phyloP scores from a whole-genome alignment of 768 basidiomycete genomes.

The Neoboletus brunneissimus region DNA sequence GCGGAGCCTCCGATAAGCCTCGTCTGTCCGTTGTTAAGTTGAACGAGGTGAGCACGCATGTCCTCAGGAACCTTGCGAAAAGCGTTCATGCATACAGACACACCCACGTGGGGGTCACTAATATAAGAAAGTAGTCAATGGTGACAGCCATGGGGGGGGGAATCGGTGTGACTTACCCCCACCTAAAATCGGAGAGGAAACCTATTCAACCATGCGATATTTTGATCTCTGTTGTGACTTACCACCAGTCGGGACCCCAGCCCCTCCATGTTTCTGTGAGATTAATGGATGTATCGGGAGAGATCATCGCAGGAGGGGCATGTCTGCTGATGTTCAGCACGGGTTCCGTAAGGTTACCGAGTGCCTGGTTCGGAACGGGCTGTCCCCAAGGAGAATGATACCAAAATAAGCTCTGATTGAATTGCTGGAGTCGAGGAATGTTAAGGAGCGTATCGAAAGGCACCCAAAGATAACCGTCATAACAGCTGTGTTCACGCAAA shows the following conservation, averaged over 20 bases:
- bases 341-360: conserved; percentile 14
- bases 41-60: conserved; percentile 40
- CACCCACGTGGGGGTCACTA: conserved; percentile 44
- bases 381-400: conserved; percentile 48
- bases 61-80: conserved; percentile 34
- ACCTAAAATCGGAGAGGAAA: conserved; percentile 28
- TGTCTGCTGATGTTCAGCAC: conserved; percentile 28
- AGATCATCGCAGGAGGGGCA: conserved; percentile 40
- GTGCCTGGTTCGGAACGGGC: conserved; percentile 40
- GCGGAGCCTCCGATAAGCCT: conserved; percentile 47
- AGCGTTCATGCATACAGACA: conserved; percentile 42
- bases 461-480: conserved; percentile 51
- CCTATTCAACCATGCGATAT: conserved; percentile 8
- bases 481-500: conserved; percentile 42
- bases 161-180: conserved; percentile 35
- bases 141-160: neutral
- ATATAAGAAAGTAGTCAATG: neutral
- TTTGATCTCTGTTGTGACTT: conserved; percentile 4
- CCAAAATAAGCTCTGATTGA: conserved; percentile 46
- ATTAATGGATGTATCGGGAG: conserved; percentile 39
- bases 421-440: conserved; percentile 45
- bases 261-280: conserved; percentile 41
- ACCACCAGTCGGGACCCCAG: conserved; percentile 46
- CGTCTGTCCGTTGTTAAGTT: conserved; percentile 31
- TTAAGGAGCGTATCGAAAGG: conserved; percentile 52